phyloP scores from a whole-genome alignment of 1,284 basidiomycete species.

The Boletus hoseneyae region DNA sequence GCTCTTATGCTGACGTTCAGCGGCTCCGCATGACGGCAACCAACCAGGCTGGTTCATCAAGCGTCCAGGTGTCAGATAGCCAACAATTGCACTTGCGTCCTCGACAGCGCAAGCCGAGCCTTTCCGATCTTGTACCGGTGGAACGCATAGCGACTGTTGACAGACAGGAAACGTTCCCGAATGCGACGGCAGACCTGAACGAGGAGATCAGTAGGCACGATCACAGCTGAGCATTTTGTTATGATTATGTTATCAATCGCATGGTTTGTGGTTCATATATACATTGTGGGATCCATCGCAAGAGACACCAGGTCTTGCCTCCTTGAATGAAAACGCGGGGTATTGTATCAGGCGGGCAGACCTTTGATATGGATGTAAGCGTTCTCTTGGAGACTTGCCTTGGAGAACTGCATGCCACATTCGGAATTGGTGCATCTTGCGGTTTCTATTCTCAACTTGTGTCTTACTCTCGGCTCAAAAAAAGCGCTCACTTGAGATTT shows the following conservation, averaged over 20 bases:
- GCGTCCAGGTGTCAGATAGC: conserved; percentile 29
- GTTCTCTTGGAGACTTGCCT: conserved; percentile 38
- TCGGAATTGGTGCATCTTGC: conserved; percentile 37
- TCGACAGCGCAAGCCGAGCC: conserved; percentile 55
- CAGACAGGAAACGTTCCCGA: conserved; percentile 45
- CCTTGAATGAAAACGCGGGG: background rate
- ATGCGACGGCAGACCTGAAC: conserved; percentile 65
- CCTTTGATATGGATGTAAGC: conserved; percentile 40
- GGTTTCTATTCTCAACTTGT: conserved; percentile 15
- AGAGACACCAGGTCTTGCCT: conserved; percentile 16
- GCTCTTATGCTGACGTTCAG: conserved; percentile 77
- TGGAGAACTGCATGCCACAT: conserved; percentile 41
- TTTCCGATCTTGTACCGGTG: conserved; percentile 62
- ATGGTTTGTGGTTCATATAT: conserved; percentile 29
- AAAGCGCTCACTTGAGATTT: conserved; percentile 35
- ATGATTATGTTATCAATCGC: conserved; percentile 16
- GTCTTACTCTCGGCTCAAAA: conserved; percentile 6
- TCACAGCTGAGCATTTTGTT: conserved; percentile 18
- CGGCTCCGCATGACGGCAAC: conserved; percentile 49
- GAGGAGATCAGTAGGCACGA: conserved; percentile 49
- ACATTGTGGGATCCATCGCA: conserved; percentile 25
- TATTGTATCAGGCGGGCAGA: conserved; percentile 30
- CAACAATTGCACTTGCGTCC: conserved; percentile 47
- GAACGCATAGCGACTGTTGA: conserved; percentile 58
- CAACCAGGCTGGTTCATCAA: conserved; percentile 15